phyloP scores from a whole-genome alignment of 2,329 filamentous ascomycete genomes.

The Pseudogymnoascus sp. region DNA sequence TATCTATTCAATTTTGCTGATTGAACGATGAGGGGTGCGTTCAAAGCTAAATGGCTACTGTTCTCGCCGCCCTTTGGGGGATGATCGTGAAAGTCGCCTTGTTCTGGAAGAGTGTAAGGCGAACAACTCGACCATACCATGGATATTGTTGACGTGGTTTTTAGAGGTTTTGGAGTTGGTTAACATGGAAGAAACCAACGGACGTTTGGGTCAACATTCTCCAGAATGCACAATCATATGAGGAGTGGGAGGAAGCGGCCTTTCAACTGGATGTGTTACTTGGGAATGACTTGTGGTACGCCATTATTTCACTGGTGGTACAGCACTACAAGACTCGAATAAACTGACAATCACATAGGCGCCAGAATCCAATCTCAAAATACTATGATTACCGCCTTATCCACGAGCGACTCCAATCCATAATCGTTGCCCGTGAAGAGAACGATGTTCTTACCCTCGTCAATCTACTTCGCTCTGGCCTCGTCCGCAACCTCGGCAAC shows the following conservation, averaged over 20 bases:
- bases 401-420: constrained; percentile 62
- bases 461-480: constrained; percentile 69
- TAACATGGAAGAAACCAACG: constrained; percentile 53
- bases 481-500: constrained; percentile 82
- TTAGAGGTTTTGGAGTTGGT: constrained; percentile 62
- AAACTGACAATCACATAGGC: constrained; percentile 41
- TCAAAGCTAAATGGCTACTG: constrained; percentile 20
- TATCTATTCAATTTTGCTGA: not conserved
- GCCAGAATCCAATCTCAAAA: constrained; percentile 69
- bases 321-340: not conserved
- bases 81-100: constrained; percentile 53
- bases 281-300: constrained; percentile 72
- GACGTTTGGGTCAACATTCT: constrained; percentile 60
- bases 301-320: not conserved
- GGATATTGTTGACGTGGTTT: constrained; percentile 1
- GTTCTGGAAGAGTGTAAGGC: constrained; percentile 54
- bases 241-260: constrained; percentile 83
- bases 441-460: constrained; percentile 67
- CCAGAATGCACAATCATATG: constrained; percentile 59
- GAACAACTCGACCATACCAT: constrained; percentile 1
- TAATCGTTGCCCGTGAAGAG: constrained; percentile 60
- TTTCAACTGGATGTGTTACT: constrained; percentile 73
- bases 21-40: constrained; percentile 5
- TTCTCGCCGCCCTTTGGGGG: constrained; percentile 40
- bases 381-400: constrained; percentile 86